phyloP scores from a whole-genome alignment of 1,284 basidiomycete genomes.

The Pascua sp. region DNA sequence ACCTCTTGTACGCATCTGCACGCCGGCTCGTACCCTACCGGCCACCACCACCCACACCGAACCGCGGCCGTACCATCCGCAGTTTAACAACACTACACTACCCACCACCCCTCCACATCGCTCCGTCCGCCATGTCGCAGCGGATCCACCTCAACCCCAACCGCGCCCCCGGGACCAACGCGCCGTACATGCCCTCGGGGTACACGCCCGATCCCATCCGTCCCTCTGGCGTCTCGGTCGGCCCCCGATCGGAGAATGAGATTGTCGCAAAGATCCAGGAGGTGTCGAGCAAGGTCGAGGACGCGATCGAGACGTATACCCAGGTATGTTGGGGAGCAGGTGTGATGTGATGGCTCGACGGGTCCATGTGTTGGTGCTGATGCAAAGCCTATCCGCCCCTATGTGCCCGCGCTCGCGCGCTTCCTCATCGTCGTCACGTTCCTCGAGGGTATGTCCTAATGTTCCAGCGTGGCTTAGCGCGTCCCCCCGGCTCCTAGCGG shows the following conservation, averaged over 20 bases:
- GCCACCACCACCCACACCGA: no score
- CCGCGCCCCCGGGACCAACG: slow-evolving; percentile 19
- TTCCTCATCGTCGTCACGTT: slow-evolving; percentile 99
- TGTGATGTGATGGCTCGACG: neutral
- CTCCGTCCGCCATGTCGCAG: slow-evolving; percentile 25
- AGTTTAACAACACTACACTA: no score
- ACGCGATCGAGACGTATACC: slow-evolving; percentile 84
- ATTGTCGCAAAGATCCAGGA: slow-evolving; percentile 77
- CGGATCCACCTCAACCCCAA: slow-evolving; percentile 51
- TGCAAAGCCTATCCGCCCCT: slow-evolving; percentile 73
- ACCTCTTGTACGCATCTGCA: no score
- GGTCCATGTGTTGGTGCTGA: neutral
- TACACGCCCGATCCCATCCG: slow-evolving; percentile 46
- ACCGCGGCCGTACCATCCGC: no score
- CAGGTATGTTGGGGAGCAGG: slow-evolving; percentile 51
- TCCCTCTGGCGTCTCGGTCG: slow-evolving; percentile 37
- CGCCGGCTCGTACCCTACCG: no score
- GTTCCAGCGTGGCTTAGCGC: no score
- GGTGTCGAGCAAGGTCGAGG: slow-evolving; percentile 78
- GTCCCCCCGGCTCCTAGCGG: no score
- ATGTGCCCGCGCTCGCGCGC: slow-evolving; percentile 89
- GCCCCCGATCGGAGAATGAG: slow-evolving; percentile 57
- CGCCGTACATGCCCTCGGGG: slow-evolving; percentile 5
- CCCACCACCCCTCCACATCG: no score
- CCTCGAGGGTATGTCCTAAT: slow-evolving; percentile 62